Conservation (phyloP, 768 basidiomycete genomes). For the Tubosaeta sp. region DNA sequence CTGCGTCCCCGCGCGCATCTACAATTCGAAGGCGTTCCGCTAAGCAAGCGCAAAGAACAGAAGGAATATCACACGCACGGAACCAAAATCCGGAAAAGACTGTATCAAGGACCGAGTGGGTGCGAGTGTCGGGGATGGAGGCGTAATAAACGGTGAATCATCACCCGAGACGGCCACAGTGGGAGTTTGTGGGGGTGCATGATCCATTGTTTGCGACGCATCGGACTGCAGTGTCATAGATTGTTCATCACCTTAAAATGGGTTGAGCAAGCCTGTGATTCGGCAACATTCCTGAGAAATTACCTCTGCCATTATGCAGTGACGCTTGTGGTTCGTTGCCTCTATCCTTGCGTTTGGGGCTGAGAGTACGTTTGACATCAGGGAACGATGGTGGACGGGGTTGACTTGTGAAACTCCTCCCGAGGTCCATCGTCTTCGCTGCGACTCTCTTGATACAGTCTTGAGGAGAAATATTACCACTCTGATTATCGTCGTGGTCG, state of each 20-base stretch:
- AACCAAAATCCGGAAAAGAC: slow-evolving; percentile 64
- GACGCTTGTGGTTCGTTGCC: slow-evolving; percentile 34
- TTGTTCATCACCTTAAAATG: slow-evolving; percentile 8
- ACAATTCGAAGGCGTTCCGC: slow-evolving; percentile 8
- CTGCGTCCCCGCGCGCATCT: slow-evolving; percentile 88
- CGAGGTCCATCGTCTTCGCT: slow-evolving; percentile 60
- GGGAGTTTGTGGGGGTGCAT: slow-evolving; percentile 2
- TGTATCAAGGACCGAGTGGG: slow-evolving; percentile 43
- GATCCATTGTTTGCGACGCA: slow-evolving; percentile 5
- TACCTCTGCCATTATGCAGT: slow-evolving; percentile 29
- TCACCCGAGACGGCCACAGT: slow-evolving; percentile 29
- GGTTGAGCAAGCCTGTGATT: slow-evolving; percentile 8
- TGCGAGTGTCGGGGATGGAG: slow-evolving; percentile 57
- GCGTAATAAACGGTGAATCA: slow-evolving; percentile 68
- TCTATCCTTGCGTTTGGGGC: slow-evolving; percentile 50
- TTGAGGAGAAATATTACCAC: slow-evolving; percentile 29
- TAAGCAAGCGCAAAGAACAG: background rate
- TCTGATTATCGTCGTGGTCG: slow-evolving; percentile 24
- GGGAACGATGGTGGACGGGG: slow-evolving; percentile 28
- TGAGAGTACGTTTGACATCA: slow-evolving; percentile 50
- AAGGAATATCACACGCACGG: slow-evolving; percentile 44
- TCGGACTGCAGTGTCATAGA: slow-evolving; percentile 22
- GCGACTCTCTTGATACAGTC: slow-evolving; percentile 53
- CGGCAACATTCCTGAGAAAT: slow-evolving; percentile 13
- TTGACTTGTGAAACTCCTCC: slow-evolving; percentile 50